Evolutionary conservation across 2,329 filamentous ascomycete genomes (phyloP), one percentile per base, ranked within the genome.

Genomic region (Colletotrichum ledebouriae): DNA sequence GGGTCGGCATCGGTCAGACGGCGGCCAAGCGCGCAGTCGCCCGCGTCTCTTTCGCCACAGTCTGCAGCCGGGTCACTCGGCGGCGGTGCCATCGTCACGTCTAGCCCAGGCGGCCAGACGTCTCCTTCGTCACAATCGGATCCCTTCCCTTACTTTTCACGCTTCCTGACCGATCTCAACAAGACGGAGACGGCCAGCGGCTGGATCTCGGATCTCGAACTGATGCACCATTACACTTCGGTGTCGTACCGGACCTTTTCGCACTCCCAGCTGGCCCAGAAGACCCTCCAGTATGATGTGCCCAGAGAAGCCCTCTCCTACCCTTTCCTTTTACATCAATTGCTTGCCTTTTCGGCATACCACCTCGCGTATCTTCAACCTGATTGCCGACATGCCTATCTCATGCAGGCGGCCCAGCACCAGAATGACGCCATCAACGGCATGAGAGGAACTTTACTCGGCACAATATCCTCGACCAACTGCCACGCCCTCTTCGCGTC

Each of bases 211-310:
- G 79, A 81, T 58, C 76, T 81, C 11, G 76, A 78, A 63, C 72
- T 80, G 29, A 76, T 81, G 72, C 77, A 81, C 47, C 78, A 80
- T 42, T 80, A 75, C 61, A 76, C 75, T 4, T 72, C 75, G 6
- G 71, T 69, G 1, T 77, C 78, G 1, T 78, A 72, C 55, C 63
- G 71, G 12, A 78, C 77, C 1, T 69, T 69, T 5, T 69, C 62
- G 10, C 47, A 66, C 7, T 70, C 79, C 4, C 75, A 78, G 0
- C 70, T 75, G 2, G 52, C 63, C 9, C 59, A 67, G 29, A 73
- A 74, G n/a, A 42, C 66, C 4, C 66, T 69, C 5, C 77, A 78
- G 67, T 64, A 72, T 3, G 73, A 75, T 5, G 58, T 75, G 9
- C 74, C 75, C 1, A 72, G 73, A 33, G 62, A 78, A 4, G 75